Evolutionary conservation across 2,329 filamentous ascomycete genomes (phyloP), one percentile per base, ranked within the genome.

Genomic region (Clonostachys chloroleuca): DNA sequence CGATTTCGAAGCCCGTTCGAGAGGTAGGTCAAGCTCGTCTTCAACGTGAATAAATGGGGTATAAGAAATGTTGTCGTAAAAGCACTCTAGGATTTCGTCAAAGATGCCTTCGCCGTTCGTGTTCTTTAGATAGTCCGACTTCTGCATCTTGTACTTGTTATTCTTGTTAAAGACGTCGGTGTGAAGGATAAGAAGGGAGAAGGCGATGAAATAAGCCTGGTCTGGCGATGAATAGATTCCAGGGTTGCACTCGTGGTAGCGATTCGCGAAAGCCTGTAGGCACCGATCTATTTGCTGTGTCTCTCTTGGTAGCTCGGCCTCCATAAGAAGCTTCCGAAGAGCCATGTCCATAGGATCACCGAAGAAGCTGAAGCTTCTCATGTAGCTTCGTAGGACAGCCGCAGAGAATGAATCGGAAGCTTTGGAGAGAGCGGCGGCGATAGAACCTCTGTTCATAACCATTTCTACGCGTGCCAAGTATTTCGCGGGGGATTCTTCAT

Each of bases 121-220:
- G 63, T 97, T 97, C 67, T 95, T 96, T 56, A 97, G 78, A 66
- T 99, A 99, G 60, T 97, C 94, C 1, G 80, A 72, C 62, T 95
- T 95, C 61, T 95, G 91, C 94, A 99, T 99, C 68, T 99, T 99
- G 65, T 94, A 82, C 70, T 97, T 97, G 72, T 97, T 97, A 73
- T 97, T 99, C 69, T 95, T 96, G 75, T 99, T 99, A 81, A 97
- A 97, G n/a, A 95, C 89, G 62, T 99, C 94, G 0, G 94, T 97
- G 59, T 99, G 94, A 34, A 99, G 75, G 56, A 99, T 96, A 50
- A 99, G 80, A 48, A 99, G 83, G 3, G 92, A 97, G 62, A 99
- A 99, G 14, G 92, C 91, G 53, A 97, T 92, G 59, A 97, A 96
- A 64, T 97, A 96, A n/a, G 94, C 92, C 68, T 96, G 90, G 59